These are phyloP conservation scores for Bruguiera sexangula DNA, from an alignment of 345 rosid genomes.

Conservation along the genomic window DNA sequence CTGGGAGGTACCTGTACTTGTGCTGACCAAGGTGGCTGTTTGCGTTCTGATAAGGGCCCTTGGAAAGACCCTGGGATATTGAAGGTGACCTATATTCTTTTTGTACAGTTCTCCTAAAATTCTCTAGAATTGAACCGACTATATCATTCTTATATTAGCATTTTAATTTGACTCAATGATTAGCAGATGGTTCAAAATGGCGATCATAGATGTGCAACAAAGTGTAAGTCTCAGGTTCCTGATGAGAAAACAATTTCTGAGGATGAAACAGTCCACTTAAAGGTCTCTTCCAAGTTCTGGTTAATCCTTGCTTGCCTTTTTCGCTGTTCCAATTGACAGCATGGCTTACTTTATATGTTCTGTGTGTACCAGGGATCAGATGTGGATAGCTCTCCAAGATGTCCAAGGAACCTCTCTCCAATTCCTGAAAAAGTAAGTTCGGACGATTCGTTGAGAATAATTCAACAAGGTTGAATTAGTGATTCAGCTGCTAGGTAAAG, in stretches of 20 bases:
- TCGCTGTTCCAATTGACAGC: neutral
- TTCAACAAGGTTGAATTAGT: neutral
- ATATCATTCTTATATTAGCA: neutral
- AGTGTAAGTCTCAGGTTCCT: slow-evolving; percentile 18
- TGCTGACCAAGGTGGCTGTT: slow-evolving; percentile 79
- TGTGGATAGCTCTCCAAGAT: slow-evolving; percentile 12
- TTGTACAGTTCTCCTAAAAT: neutral
- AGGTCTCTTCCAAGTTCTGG: slow-evolving; percentile 33
- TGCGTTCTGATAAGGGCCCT: slow-evolving; percentile 94
- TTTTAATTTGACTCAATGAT: slow-evolving; percentile 5
- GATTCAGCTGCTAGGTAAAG: neutral
- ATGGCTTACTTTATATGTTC: slow-evolving; percentile 8
- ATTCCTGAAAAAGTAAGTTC: slow-evolving; percentile 40
- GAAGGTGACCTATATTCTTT: slow-evolving; percentile 41
- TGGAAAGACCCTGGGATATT: slow-evolving; percentile 74
- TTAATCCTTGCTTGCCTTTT: slow-evolving; percentile 1
- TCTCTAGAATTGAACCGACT: neutral
- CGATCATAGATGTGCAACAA: slow-evolving; percentile 58
- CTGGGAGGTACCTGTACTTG: slow-evolving; percentile 92
- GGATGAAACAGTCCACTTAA: slow-evolving; percentile 34
- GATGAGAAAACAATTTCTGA: slow-evolving; percentile 52
- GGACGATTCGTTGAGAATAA: neutral
- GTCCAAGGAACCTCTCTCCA: slow-evolving; percentile 21
- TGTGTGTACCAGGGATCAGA: slow-evolving; percentile 34
- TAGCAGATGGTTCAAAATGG: slow-evolving; percentile 74